Base-by-base conservation (phyloP, 1,284 basidiomycete genomes). In the Ceratorhiza oryzae-sativae region DNA sequence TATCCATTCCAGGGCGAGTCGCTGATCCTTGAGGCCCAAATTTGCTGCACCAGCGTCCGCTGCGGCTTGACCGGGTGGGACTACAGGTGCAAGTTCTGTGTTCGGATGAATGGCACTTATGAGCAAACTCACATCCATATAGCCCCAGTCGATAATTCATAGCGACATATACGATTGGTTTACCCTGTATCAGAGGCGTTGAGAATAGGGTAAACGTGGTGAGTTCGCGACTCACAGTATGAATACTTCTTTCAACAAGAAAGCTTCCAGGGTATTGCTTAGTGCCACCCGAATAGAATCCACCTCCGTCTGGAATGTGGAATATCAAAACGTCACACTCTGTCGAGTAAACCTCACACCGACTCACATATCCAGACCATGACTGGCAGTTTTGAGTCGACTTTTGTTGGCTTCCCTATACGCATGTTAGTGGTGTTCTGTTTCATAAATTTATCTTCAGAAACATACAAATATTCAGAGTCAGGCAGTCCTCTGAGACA, bases 1-100 rank as follows among this genome's bases (percentile, higher is more conserved):
- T 0, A 86, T 80, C 84, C 84, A 86, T 72, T 83, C 76, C 4
- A 86, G 77, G 0, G 80, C 82, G 25, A 81, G 77, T 1, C 80
- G 77, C 71, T 84, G 81, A 74, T 86, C 84, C 56, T 76, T 73
- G 34, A 82, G 61, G 18, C 81, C 82, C 15, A 80, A 75, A 72
- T 80, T 80, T 12, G 55, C 36, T 13, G 51, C 61, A 1, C 46
- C 76, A 46, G 4, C 76, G 71, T 30, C 78, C 76, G 48, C 73
- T 76, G 12, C 74, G 75, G 15, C 72, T 72, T 15, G 77, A 73
- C 70, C 79, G 76, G 55, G 76, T 63, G 32, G 78, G 73, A 61
- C 77, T 78, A 71, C 77, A 75, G 12, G 65, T 73, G 75, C 71
- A 18, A 27, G 42, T 15, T 32, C 25, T 15, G 18, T 53, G 27